A percentile compares a stretch with the other conserved stretches of the same genome.
Conservation (phyloP, 352 stramenopile genomes). For the Phytophthora tubulina region DNA sequence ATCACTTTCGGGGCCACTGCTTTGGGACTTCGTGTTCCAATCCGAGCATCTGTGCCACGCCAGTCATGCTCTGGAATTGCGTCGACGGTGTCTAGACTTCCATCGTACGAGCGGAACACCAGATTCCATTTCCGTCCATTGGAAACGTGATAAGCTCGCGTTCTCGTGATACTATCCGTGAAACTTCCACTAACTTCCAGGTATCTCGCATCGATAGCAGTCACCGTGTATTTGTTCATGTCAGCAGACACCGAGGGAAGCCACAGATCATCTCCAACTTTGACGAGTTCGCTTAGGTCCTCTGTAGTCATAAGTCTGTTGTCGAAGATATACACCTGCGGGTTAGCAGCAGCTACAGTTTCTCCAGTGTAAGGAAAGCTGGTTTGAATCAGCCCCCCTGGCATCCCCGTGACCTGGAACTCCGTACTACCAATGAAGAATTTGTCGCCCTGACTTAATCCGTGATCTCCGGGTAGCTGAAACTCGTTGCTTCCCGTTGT, state of each 20-base stretch:
- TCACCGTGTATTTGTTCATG: constrained; percentile 61
- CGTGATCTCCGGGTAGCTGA: constrained; percentile 57
- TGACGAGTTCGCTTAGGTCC: constrained; percentile 51
- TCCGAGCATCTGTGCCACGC: constrained; percentile 60
- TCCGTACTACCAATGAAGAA: constrained; percentile 56
- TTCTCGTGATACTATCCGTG: constrained; percentile 47
- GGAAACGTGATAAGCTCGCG: constrained; percentile 43
- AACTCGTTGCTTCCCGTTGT: constrained; percentile 38
- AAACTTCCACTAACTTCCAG: constrained; percentile 66
- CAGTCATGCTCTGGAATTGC: constrained; percentile 68
- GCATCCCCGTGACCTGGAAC: constrained; percentile 48
- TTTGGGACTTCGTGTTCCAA: constrained; percentile 55
- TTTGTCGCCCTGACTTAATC: constrained; percentile 28
- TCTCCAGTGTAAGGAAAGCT: constrained; percentile 44
- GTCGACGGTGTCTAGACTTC: constrained; percentile 64
- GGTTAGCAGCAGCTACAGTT: constrained; percentile 39
- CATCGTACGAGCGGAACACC: constrained; percentile 75
- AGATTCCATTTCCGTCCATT: constrained; percentile 73
- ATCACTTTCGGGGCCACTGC: constrained; percentile 52
- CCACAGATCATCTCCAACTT: constrained; percentile 63
- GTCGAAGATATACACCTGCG: constrained; percentile 63
- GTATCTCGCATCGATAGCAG: constrained; percentile 37
- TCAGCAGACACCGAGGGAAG: constrained; percentile 49
- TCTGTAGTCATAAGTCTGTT: constrained; percentile 73
- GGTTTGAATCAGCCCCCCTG: constrained; percentile 45